These are phyloP conservation scores for Tolypocladium pustulatum DNA, from an alignment of 2,329 filamentous ascomycete species.

Conservation along the genomic window DNA sequence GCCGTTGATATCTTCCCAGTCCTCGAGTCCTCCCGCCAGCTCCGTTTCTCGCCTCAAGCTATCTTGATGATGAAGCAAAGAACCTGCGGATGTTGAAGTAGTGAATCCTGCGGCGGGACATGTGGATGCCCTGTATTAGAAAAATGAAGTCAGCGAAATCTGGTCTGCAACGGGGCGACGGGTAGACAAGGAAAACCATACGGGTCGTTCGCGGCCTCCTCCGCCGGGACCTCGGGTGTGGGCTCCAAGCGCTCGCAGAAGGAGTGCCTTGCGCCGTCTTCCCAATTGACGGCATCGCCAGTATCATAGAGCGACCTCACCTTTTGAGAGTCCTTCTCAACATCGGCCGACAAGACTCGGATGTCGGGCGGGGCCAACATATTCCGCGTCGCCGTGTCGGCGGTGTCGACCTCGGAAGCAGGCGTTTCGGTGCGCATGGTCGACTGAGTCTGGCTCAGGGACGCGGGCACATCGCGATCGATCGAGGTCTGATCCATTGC, in stretches of 20 bases:
- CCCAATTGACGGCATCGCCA: constrained; percentile 41
- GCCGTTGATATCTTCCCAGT: constrained; percentile 55
- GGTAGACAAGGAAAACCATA: constrained; percentile 42
- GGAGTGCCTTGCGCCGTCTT: constrained; percentile 37
- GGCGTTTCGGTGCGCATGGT: not conserved
- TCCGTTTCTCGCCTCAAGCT: constrained; percentile 29
- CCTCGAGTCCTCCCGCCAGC: constrained; percentile 49
- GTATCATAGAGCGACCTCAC: constrained; percentile 56
- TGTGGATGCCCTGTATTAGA: constrained; percentile 9
- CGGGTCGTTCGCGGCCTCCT: constrained; percentile 43
- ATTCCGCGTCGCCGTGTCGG: constrained; percentile 1
- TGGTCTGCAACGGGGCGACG: constrained; percentile 1
- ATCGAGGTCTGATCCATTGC: not conserved
- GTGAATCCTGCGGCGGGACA: constrained; percentile 21
- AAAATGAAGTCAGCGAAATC: constrained; percentile 14
- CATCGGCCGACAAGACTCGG: constrained; percentile 41
- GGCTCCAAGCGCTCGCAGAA: constrained; percentile 38
- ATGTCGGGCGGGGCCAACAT: constrained; percentile 31
- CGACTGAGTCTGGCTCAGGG: constrained; percentile 1
- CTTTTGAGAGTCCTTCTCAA: constrained; percentile 55
- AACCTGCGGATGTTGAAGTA: constrained; percentile 32
- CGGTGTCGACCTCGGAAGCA: constrained; percentile 1
- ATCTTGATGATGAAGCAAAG: constrained; percentile 32
- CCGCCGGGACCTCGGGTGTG: constrained; percentile 38
- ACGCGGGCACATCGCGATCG: constrained; percentile 2